Evolutionary conservation across 495 filamentous ascomycete genomes (phyloP).

Genomic region (Hypomontagnella submonticulosa): DNA sequence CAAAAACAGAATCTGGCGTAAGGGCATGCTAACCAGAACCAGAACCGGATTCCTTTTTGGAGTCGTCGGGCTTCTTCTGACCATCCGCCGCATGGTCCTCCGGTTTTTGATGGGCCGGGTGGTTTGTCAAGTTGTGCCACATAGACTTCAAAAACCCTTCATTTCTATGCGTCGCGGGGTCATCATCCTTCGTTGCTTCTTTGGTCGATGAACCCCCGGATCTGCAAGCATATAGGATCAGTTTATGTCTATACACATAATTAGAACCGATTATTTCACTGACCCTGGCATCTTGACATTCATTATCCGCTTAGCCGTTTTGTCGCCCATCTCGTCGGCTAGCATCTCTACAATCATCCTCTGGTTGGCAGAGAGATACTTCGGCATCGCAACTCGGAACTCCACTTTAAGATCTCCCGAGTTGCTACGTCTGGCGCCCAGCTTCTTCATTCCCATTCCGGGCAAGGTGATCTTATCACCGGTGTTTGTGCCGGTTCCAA

Average conservation of each 20-base stretch:
- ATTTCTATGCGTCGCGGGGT: conserved; percentile 67
- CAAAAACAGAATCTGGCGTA: neutral
- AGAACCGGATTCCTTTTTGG: conserved; percentile 70
- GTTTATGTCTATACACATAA: neutral
- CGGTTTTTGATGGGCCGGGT: conserved; percentile 64
- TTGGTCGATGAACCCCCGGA: conserved; percentile 14
- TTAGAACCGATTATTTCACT: conserved; percentile 18
- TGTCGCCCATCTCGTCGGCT: conserved; percentile 92
- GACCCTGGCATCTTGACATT: conserved; percentile 57
- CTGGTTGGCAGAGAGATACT: conserved; percentile 89
- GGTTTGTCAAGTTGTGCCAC: conserved; percentile 87
- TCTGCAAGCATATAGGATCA: conserved; percentile 17
- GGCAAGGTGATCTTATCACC: conserved; percentile 88
- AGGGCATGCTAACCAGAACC: conserved; percentile 48
- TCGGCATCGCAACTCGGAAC: conserved; percentile 95
- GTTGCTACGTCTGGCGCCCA: conserved; percentile 64
- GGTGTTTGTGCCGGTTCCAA: conserved; percentile 89
- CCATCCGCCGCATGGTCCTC: conserved; percentile 43
- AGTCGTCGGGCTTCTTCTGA: conserved; percentile 51
- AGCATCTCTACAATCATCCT: conserved; percentile 92
- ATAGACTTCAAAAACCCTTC: conserved; percentile 89
- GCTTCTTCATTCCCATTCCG: conserved; percentile 91
- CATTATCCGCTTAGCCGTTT: conserved; percentile 92
- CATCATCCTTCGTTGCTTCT: conserved; percentile 41
- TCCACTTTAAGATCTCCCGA: conserved; percentile 90